Conservation (phyloP, 2,329 filamentous ascomycete species). For the Scopulariopsis brevicaulis region DNA sequence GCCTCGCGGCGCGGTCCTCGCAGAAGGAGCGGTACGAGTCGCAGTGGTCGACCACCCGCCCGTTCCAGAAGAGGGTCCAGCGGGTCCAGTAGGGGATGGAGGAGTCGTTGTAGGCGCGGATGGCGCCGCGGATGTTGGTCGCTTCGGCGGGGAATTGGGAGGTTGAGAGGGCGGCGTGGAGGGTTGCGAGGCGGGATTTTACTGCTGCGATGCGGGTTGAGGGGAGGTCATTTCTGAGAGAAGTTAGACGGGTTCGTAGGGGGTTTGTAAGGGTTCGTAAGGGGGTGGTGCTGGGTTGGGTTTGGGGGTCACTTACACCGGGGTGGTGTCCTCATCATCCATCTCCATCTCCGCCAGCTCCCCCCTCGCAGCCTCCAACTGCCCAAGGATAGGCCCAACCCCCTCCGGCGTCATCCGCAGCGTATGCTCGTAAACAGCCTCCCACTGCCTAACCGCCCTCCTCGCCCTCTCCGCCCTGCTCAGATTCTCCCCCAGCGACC, state of each 20-base stretch:
- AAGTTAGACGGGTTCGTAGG: neutral
- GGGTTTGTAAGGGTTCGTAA: too few species aligned
- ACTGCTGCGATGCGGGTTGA: slow-evolving; percentile 17
- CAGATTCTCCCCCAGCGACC: slow-evolving; percentile 21
- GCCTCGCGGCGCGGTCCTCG: slow-evolving; percentile 21
- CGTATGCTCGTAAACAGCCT: slow-evolving; percentile 16
- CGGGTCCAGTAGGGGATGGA: slow-evolving; percentile 24
- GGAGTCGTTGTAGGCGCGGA: slow-evolving; percentile 25
- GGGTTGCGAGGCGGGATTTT: slow-evolving; percentile 16
- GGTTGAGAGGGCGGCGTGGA: slow-evolving; percentile 18
- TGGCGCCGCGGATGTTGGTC: slow-evolving; percentile 28
- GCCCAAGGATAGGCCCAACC: slow-evolving; percentile 11
- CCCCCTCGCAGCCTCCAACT: slow-evolving; percentile 8
- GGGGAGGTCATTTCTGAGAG: slow-evolving; percentile 7
- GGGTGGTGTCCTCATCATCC: slow-evolving; percentile 8
- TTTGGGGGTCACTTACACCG: neutral
- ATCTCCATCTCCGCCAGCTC: slow-evolving; percentile 15
- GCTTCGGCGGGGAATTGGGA: slow-evolving; percentile 22
- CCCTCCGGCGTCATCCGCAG: slow-evolving; percentile 10
- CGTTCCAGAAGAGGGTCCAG: slow-evolving; percentile 30
- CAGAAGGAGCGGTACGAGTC: slow-evolving; percentile 24
- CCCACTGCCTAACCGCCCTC: slow-evolving; percentile 22
- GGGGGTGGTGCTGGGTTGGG: neutral
- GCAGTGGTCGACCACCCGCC: slow-evolving; percentile 27
- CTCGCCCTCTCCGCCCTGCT: slow-evolving; percentile 23